These are phyloP conservation scores for Penicillium sp. DNA, from an alignment of 2,329 filamentous ascomycete species.

Conservation along the genomic window DNA sequence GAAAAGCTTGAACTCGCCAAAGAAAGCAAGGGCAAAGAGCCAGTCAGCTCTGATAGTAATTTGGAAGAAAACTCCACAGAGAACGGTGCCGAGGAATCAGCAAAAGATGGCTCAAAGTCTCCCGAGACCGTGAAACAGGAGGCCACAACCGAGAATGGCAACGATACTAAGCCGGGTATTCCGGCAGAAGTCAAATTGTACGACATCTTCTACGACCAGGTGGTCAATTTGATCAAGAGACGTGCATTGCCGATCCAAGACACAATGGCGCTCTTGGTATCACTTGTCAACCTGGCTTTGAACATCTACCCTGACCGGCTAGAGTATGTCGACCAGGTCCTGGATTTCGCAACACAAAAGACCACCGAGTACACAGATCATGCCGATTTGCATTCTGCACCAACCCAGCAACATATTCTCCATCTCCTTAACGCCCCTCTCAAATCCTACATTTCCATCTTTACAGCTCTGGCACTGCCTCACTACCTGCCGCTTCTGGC, in stretches of 20 bases:
- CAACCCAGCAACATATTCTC: conserved; percentile 85
- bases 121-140: conserved; percentile 29
- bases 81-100: conserved; percentile 39
- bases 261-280: conserved; percentile 91
- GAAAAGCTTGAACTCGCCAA: conserved; percentile 71
- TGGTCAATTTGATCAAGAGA: conserved; percentile 87
- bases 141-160: conserved; percentile 35
- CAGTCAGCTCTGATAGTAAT: conserved; percentile 35
- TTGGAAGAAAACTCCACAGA: conserved; percentile 38
- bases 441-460: conserved; percentile 86
- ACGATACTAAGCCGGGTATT: conserved; percentile 40
- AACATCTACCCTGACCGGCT: conserved; percentile 93
- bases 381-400: conserved; percentile 86
- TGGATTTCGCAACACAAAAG: conserved; percentile 85
- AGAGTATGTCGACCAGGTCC: conserved; percentile 93
- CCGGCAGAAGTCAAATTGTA: conserved; percentile 80
- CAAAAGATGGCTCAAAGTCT: conserved; percentile 27
- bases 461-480: conserved; percentile 91
- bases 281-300: conserved; percentile 85
- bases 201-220: conserved; percentile 96
- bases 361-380: conserved; percentile 88
- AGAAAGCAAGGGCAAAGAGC: conserved; percentile 54
- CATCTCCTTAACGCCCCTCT: conserved; percentile 88
- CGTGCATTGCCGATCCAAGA: conserved; percentile 92
- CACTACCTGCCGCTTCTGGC: conserved; percentile 89